Evolutionary conservation across 2,329 filamentous ascomycete species (phyloP).

Genomic region (Aspergillus sp.): DNA sequence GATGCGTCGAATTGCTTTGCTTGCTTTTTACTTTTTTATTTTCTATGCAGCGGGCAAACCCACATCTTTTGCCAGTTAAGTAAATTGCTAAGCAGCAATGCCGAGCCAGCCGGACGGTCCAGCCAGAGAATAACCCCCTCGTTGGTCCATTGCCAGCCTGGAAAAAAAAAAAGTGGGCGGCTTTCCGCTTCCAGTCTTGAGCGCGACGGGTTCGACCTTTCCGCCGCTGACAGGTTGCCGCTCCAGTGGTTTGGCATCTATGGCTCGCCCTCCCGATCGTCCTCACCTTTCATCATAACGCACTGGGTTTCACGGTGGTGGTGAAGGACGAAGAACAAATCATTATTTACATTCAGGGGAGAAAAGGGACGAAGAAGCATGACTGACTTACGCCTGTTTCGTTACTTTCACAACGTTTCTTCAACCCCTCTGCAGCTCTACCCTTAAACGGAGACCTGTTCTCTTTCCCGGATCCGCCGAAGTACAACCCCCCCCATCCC

Average conservation of each 20-base stretch:
- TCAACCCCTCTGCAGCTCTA: conserved; percentile 20
- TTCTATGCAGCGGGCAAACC: background rate
- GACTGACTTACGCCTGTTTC: conserved; percentile 19
- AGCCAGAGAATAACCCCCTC: conserved; percentile 6
- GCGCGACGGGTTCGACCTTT: conserved; percentile 11
- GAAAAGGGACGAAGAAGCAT: conserved; percentile 15
- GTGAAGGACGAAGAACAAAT: background rate
- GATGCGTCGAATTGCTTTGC: background rate
- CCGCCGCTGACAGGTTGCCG: conserved; percentile 14
- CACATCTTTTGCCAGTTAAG: background rate
- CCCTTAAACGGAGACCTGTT: conserved; percentile 27
- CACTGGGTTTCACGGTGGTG: background rate
- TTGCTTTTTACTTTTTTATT: too few species aligned
- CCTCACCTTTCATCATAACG: background rate
- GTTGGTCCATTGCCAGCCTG: conserved; percentile 4
- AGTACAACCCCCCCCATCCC: background rate
- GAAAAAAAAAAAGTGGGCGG: conserved; percentile 9
- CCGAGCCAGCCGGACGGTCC: conserved; percentile 22
- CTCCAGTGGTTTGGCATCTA: conserved; percentile 5
- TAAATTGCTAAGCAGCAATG: conserved; percentile 6
- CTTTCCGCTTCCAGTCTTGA: conserved; percentile 23
- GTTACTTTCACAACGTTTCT: conserved; percentile 14
- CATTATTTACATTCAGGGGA: background rate
- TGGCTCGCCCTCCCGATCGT: conserved; percentile 15
- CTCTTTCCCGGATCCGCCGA: conserved; percentile 15